A percentile compares a stretch with the other conserved stretches of the same genome.
Evolutionary conservation across 345 rosid species (phyloP).

Genomic region (Salix dunnii): DNA sequence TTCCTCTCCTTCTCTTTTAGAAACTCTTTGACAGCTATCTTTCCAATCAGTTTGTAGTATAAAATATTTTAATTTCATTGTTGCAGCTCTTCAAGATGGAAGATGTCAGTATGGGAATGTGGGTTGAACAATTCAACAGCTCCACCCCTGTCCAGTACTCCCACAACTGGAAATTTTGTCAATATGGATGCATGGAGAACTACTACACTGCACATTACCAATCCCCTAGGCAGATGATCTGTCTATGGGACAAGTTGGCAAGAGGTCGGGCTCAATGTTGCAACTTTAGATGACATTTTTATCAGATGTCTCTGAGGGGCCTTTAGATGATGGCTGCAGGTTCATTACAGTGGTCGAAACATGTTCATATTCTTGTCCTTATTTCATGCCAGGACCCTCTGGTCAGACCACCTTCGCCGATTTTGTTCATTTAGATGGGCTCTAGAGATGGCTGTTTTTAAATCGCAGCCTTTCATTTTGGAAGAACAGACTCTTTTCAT

Average conservation of each 20-base stretch:
- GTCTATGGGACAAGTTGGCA: conserved; percentile 81
- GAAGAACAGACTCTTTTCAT: background rate
- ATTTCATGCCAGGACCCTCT: background rate
- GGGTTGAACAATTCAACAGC: conserved; percentile 84
- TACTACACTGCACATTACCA: conserved; percentile 94
- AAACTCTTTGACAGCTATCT: background rate
- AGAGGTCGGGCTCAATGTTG: conserved; percentile 76
- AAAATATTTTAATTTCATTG: conserved; percentile 13
- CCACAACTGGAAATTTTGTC: conserved; percentile 94
- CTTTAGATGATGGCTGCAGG: background rate
- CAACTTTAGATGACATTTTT: conserved; percentile 65
- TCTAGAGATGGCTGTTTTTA: conserved; percentile 11
- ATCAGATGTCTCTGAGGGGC: background rate
- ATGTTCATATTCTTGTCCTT: background rate
- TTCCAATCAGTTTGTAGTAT: background rate
- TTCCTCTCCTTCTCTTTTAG: background rate
- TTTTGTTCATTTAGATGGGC: background rate
- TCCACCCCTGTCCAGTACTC: conserved; percentile 67
- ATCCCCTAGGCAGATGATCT: conserved; percentile 90
- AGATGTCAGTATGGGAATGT: conserved; percentile 98
- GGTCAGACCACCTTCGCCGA: background rate
- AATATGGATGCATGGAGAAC: conserved; percentile 83
- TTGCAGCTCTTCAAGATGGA: conserved; percentile 94
- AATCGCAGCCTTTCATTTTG: conserved; percentile 2
- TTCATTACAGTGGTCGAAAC: background rate